phyloP scores from a whole-genome alignment of 805 yeast species.

The Vanderwaltozyma tropicalis region DNA sequence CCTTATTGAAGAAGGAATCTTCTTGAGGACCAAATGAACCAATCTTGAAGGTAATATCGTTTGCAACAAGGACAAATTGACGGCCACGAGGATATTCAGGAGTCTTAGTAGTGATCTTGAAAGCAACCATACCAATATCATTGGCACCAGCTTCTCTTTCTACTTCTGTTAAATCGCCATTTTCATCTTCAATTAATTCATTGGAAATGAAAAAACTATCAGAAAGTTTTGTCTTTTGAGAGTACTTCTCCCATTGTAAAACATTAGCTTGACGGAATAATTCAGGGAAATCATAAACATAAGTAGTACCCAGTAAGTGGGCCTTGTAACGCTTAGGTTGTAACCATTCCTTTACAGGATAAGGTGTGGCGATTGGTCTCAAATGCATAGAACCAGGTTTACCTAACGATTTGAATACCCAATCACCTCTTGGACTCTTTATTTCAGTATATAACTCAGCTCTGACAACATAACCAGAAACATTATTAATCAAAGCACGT shows the following conservation, averaged over 20 bases:
- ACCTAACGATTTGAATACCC: conserved; percentile 95
- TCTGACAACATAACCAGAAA: conserved; percentile 93
- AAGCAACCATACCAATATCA: conserved; percentile 95
- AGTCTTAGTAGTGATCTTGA: conserved; percentile 81
- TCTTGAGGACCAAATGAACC: conserved; percentile 98
- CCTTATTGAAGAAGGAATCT: conserved; percentile 83
- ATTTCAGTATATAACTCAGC: conserved; percentile 92
- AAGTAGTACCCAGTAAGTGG: conserved; percentile 95
- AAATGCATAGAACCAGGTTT: conserved; percentile 95
- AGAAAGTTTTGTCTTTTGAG: conserved; percentile 37
- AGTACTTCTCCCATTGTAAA: conserved; percentile 70
- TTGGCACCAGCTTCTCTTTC: conserved; percentile 95
- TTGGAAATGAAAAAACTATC: conserved; percentile 67
- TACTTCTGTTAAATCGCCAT: conserved; percentile 70
- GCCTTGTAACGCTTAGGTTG: conserved; percentile 99
- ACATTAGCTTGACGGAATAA: conserved; percentile 86
- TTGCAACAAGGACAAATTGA: conserved; percentile 84
- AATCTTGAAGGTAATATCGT: conserved; percentile 94
- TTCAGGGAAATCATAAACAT: conserved; percentile 98
- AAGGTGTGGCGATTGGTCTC: conserved; percentile 91
- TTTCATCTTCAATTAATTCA: conserved; percentile 80
- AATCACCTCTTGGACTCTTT: conserved; percentile 83
- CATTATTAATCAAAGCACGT: conserved; percentile 92
- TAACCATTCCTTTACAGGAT: conserved; percentile 94
- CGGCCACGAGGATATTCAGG: conserved; percentile 97